A percentile compares a stretch with the other conserved stretches of the same genome.
phyloP scores from a whole-genome alignment of 2,329 filamentous ascomycete genomes.

The Magnaporthales sp. region DNA sequence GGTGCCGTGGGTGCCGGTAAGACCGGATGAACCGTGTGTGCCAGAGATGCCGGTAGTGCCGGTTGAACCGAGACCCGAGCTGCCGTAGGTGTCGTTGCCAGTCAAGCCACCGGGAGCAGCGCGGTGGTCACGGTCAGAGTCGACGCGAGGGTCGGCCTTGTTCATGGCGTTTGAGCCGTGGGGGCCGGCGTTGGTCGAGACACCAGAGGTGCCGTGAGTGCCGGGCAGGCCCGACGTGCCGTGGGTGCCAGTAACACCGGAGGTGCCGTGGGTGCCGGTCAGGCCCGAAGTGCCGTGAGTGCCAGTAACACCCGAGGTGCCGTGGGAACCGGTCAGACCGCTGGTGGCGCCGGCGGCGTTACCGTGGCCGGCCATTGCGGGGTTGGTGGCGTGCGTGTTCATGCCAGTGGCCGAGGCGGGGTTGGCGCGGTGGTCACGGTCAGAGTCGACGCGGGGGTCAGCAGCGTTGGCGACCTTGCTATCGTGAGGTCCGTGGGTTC shows the following conservation, averaged over 20 bases:
- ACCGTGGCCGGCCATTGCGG: slow-evolving; percentile 11
- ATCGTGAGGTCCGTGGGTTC: slow-evolving; percentile 27
- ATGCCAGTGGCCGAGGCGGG: slow-evolving; percentile 8
- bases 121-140: slow-evolving; percentile 31
- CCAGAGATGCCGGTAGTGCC: not conserved
- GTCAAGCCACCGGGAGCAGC: slow-evolving; percentile 1
- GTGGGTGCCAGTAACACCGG: no score
- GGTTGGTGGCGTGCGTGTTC: not conserved
- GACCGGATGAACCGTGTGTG: no score
- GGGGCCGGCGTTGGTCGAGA: slow-evolving; percentile 29
- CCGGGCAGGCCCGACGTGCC: not conserved
- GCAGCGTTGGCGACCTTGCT: slow-evolving; percentile 32
- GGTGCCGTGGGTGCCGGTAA: slow-evolving; percentile 11
- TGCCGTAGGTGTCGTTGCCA: slow-evolving; percentile 3
- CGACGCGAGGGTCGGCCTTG: slow-evolving; percentile 33
- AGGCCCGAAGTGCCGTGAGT: not conserved
- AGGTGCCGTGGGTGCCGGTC: not conserved
- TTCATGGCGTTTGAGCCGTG: slow-evolving; percentile 30
- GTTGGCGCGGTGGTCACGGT: slow-evolving; percentile 23
- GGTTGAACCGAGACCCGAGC: not conserved
- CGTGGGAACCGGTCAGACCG: slow-evolving; percentile 12
- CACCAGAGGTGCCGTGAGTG: slow-evolving; percentile 17
- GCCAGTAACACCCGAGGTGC: slow-evolving; percentile 11
- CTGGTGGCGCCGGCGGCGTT: slow-evolving; percentile 14
- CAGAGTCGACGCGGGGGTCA: slow-evolving; percentile 39